phyloP scores from a whole-genome alignment of 140 eudicot genomes.

The Eryngium alpinum region DNA sequence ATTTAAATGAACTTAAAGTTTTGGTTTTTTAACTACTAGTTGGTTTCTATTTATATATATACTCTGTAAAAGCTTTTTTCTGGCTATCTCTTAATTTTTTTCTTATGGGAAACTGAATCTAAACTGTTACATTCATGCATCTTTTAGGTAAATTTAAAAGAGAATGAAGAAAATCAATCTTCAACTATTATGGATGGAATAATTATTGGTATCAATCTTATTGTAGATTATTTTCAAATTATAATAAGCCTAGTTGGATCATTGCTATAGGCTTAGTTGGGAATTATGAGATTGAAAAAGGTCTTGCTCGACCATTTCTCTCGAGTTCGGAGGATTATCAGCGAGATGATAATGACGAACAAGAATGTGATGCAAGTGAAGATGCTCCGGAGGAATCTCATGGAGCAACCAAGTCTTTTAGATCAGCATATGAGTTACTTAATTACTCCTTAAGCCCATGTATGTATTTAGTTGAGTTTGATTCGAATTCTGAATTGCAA shows the following conservation, averaged over 20 bases:
- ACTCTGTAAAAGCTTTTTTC: no score
- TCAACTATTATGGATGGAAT: conserved; percentile 4
- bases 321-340: conserved; percentile 29
- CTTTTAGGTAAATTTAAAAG: not conserved
- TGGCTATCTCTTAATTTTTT: no score
- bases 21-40: no score
- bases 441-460: conserved; percentile 92
- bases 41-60: no score
- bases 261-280: conserved; percentile 22
- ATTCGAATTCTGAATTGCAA: not conserved
- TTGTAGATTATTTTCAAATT: conserved; percentile 15
- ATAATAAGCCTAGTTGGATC: not conserved
- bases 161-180: conserved; percentile 4
- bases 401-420: conserved; percentile 73
- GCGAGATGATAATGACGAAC: conserved; percentile 48
- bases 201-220: not conserved
- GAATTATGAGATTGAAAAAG: conserved; percentile 41
- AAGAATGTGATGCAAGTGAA: conserved; percentile 55
- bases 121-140: not conserved
- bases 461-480: not conserved
- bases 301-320: conserved; percentile 58
- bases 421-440: conserved; percentile 80
- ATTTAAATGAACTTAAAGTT: no score
- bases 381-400: conserved; percentile 43
- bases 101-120: not conserved